Evolutionary conservation across 2,329 filamentous ascomycete genomes (phyloP).

Genomic region (Aspergillus candidus): DNA sequence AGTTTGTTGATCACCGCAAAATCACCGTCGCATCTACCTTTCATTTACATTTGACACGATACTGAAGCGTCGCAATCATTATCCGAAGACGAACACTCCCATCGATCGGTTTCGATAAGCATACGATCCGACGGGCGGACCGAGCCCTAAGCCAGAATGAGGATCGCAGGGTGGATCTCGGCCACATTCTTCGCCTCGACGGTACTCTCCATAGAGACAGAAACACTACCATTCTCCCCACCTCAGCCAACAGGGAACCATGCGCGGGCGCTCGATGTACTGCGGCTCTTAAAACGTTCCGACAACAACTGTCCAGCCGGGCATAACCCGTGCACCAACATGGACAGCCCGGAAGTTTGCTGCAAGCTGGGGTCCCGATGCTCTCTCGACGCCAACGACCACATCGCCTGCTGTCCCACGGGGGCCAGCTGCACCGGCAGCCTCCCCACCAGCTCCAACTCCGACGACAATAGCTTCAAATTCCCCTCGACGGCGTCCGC

Average conservation of each 20-base stretch:
- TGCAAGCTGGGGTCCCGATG: conserved; percentile 50
- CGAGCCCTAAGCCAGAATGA: conserved; percentile 26
- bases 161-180: conserved; percentile 25
- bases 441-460: conserved; percentile 32
- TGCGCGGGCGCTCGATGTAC: conserved; percentile 24
- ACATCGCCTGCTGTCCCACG: conserved; percentile 57
- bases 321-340: conserved; percentile 48
- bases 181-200: conserved; percentile 27
- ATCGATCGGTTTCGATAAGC: not conserved
- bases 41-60: not conserved
- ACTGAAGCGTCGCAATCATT: not conserved
- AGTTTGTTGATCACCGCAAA: conserved; percentile 28
- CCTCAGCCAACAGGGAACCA: conserved; percentile 18
- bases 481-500: conserved; percentile 29
- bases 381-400: conserved; percentile 49
- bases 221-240: conserved; percentile 26
- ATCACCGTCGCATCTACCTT: conserved; percentile 2
- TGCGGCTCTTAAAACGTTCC: conserved; percentile 28
- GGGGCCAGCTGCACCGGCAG: conserved; percentile 54
- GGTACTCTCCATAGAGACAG: conserved; percentile 25
- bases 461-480: conserved; percentile 25
- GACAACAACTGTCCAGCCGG: conserved; percentile 44
- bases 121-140: conserved; percentile 8
- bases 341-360: conserved; percentile 51
- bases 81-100: not conserved